phyloP scores from a whole-genome alignment of 208 protist genomes.

The Leishmania amazonensis region DNA sequence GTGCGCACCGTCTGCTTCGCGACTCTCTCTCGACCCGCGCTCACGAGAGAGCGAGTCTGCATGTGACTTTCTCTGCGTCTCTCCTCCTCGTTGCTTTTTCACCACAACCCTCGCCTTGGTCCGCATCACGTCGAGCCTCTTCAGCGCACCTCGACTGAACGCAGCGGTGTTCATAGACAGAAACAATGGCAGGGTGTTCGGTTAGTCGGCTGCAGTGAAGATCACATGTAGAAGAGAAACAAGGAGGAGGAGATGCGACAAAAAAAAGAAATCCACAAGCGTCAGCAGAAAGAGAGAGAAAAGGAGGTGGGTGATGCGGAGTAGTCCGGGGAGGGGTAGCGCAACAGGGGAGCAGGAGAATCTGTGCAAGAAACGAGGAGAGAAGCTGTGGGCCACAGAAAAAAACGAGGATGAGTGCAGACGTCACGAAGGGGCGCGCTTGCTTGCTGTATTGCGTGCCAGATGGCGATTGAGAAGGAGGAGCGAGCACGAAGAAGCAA shows the following conservation, averaged over 20 bases:
- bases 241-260: neutral
- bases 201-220: neutral
- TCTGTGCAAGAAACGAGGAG: neutral
- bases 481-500: neutral
- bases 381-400: neutral
- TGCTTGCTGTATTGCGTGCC: neutral
- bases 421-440: neutral
- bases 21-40: neutral
- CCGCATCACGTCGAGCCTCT: neutral
- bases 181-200: neutral
- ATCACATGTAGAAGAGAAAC: neutral
- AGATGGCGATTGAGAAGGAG: neutral
- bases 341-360: neutral
- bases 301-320: neutral
- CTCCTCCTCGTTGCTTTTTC: neutral
- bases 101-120: neutral
- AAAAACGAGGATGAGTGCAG: neutral
- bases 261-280: neutral
- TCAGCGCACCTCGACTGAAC: neutral
- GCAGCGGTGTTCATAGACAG: neutral
- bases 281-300: neutral
- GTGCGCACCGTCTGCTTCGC: neutral
- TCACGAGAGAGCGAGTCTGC: neutral
- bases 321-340: neutral
- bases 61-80: neutral